Conservation (phyloP, 805 yeast genomes). For the Ogataea wickerhamii region DNA sequence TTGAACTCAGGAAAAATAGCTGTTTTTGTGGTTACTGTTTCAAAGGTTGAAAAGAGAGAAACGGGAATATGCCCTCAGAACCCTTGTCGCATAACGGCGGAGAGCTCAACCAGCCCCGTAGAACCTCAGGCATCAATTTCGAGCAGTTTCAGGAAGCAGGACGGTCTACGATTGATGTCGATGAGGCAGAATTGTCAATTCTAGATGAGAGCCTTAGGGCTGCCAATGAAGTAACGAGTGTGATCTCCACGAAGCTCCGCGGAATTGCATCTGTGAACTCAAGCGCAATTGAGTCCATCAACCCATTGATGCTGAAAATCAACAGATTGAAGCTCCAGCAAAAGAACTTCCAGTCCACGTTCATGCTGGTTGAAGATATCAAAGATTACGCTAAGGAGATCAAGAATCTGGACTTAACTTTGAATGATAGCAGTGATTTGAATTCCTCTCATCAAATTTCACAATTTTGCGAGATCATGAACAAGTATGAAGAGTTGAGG, state of each 20-base stretch:
- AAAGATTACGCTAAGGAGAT: slow-evolving; percentile 44
- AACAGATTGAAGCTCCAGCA: slow-evolving; percentile 53
- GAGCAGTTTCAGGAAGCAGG: neutral
- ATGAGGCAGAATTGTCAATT: slow-evolving; percentile 81
- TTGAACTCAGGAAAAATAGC: no score
- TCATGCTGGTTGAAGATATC: slow-evolving; percentile 43
- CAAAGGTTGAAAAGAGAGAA: no score
- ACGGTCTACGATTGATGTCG: slow-evolving; percentile 46
- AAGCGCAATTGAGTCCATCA: slow-evolving; percentile 58
- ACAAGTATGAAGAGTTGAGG: slow-evolving; percentile 34
- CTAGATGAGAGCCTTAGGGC: slow-evolving; percentile 67
- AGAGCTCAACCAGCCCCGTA: neutral
- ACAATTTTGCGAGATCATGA: slow-evolving; percentile 34
- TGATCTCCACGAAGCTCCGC: slow-evolving; percentile 53
- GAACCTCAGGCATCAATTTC: neutral
- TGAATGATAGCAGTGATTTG: slow-evolving; percentile 27
- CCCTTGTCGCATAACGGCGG: no score
- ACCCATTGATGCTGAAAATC: slow-evolving; percentile 67
- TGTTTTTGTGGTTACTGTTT: no score
- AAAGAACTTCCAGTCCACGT: slow-evolving; percentile 52
- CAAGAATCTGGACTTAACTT: slow-evolving; percentile 33
- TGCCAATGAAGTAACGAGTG: slow-evolving; percentile 51
- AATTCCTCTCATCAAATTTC: slow-evolving; percentile 37
- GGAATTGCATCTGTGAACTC: slow-evolving; percentile 50
- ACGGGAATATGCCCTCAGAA: no score